Conservation (phyloP, 2,329 filamentous ascomycete species). For the Clarireedia monteithiana region DNA sequence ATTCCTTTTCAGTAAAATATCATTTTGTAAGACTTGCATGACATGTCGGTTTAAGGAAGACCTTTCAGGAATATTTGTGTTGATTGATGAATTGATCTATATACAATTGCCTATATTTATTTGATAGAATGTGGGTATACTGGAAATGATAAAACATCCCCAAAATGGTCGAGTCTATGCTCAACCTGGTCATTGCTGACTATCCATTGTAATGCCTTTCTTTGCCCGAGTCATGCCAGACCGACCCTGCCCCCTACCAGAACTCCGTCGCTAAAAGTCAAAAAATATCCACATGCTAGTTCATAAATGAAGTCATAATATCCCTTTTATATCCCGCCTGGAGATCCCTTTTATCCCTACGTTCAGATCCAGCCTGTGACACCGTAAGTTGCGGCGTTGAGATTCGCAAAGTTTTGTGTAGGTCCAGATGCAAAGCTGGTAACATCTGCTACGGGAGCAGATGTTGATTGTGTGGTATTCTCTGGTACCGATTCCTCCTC, state of each 20-base stretch:
- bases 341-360: background rate
- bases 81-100: no score
- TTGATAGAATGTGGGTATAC: no score
- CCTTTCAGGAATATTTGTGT: no score
- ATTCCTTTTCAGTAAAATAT: no score
- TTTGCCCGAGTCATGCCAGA: background rate
- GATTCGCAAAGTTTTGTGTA: background rate
- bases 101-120: no score
- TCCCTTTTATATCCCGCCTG: slow-evolving; percentile 6
- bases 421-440: background rate
- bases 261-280: slow-evolving; percentile 6
- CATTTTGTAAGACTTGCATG: no score
- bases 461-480: background rate
- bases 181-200: background rate
- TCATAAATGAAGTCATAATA: slow-evolving; percentile 1
- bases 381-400: slow-evolving; percentile 1
- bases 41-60: no score
- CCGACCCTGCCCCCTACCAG: background rate
- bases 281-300: slow-evolving; percentile 5
- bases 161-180: background rate
- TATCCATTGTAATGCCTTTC: background rate
- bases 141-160: background rate
- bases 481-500: background rate
- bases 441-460: background rate
- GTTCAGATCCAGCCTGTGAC: slow-evolving; percentile 5